Base-by-base conservation (phyloP, 176 grass and related monocot species). In the sorghum (Sorghum bicolor) region DNA sequence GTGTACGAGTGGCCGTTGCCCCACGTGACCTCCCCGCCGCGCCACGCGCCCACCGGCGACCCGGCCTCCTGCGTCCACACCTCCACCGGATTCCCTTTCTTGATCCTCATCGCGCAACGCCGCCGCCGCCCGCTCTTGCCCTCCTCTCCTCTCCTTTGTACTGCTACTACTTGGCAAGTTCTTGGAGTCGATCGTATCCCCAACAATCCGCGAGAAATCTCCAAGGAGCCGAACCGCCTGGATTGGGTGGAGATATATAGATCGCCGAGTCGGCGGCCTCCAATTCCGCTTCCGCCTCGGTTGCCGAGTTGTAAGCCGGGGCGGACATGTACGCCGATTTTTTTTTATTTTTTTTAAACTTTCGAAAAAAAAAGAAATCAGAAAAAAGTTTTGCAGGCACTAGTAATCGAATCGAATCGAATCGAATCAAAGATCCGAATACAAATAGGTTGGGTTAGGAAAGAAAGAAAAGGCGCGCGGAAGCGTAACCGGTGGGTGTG, bases 1-100 rank as follows among this genome's bases (percentile, higher is more conserved):
- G 47, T 63, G 69, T 97, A 97, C 24, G 87, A 81, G 75, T 89
- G 91, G 17, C 94, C 91, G 33, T 97, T 90, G 62, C 91, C 91
- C 67, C 61, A 87, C 24, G 85, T 10, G 28, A 97, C 88, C 63
- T 86, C 82, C n/a, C 91, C 94, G 30, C 40, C 20, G 67, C 94
- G 77, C 94, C 94, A 97, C 45, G 55, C 90, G 16, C 84, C 88
- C 39, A 60, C 64, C 15, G 77, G 63, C 41, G 78, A 3, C 34
- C 2, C 72, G 36, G 64, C 84, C 28, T 73, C 67, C 72, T 72
- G 58, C 61, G 65, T 55, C 70, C 74, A 55, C 43, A 83, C 91
- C 91, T 97, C 94, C 80, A 93, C 84, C 55, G 40, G 64, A 53
- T 19, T 86, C 31, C 89, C 89, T 15, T 43, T 77, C 31, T 22